Evolutionary conservation across 129 eudicot genomes (phyloP).

Genomic region (Cynara cardunculus): DNA sequence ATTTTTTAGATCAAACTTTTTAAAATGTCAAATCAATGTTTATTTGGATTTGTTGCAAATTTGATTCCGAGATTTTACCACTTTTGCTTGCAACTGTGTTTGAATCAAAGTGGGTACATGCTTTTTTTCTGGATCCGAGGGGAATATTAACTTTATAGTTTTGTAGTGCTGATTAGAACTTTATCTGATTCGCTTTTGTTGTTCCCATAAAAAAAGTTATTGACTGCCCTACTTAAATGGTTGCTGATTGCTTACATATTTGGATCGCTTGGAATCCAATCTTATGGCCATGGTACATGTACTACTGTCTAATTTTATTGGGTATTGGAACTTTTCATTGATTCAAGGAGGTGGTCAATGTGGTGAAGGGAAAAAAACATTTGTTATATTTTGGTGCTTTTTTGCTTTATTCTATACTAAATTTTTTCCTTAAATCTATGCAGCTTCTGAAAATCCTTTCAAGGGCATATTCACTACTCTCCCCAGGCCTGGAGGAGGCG

Average conservation of each 20-base stretch:
- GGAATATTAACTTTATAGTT: slow-evolving; percentile 23
- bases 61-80: background rate
- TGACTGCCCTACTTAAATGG: background rate
- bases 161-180: slow-evolving; percentile 7
- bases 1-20: background rate
- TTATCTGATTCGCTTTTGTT: slow-evolving; percentile 18
- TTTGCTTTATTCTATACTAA: background rate
- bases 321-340: background rate
- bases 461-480: slow-evolving; percentile 79
- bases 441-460: slow-evolving; percentile 91
- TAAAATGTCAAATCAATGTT: background rate
- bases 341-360: background rate
- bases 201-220: background rate
- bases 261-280: slow-evolving; percentile 17
- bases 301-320: background rate
- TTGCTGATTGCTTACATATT: background rate
- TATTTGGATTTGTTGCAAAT: slow-evolving; percentile 10
- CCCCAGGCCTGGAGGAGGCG: slow-evolving; percentile 97
- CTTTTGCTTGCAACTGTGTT: background rate
- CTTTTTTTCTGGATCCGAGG: background rate
- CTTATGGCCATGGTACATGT: background rate
- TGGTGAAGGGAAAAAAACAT: background rate
- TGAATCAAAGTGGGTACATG: background rate
- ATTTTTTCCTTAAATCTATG: background rate
- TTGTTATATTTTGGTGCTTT: slow-evolving; percentile 13